Evolutionary conservation across 306 rosid genomes (phyloP).

Genomic region (Sophora flavescens): DNA sequence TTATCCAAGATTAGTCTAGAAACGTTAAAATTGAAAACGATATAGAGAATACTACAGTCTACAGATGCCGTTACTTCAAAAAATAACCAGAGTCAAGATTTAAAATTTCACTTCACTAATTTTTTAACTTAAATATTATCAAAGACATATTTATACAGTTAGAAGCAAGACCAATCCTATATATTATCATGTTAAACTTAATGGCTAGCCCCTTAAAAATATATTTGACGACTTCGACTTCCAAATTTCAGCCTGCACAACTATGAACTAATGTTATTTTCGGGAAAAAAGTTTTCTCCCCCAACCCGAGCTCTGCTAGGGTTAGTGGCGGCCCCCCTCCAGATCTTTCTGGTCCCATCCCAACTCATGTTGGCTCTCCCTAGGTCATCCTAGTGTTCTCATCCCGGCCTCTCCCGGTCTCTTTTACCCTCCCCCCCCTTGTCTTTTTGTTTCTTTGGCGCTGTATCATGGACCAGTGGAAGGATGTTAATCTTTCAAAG

Average conservation of each 20-base stretch:
- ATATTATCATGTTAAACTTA: conserved; percentile 35
- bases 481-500: too few species aligned
- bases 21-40: conserved; percentile 8
- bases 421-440: too few species aligned
- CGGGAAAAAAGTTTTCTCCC: too few species aligned
- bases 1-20: conserved; percentile 7
- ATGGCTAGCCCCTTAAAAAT: neutral
- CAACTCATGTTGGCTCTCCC: too few species aligned
- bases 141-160: neutral
- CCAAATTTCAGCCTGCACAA: neutral
- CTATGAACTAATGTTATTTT: conserved; percentile 24
- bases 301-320: too few species aligned
- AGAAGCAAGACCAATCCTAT: conserved; percentile 31
- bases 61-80: conserved; percentile 9
- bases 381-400: too few species aligned
- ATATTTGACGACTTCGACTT: too few species aligned
- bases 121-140: neutral
- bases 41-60: neutral
- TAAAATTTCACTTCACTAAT: neutral
- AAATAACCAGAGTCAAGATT: neutral
- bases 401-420: too few species aligned
- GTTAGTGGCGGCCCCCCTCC: too few species aligned
- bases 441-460: too few species aligned
- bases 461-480: too few species aligned
- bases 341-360: too few species aligned